Base-by-base conservation (phyloP, 768 basidiomycete species). In the Lanmaoa pseudosensibilis region DNA sequence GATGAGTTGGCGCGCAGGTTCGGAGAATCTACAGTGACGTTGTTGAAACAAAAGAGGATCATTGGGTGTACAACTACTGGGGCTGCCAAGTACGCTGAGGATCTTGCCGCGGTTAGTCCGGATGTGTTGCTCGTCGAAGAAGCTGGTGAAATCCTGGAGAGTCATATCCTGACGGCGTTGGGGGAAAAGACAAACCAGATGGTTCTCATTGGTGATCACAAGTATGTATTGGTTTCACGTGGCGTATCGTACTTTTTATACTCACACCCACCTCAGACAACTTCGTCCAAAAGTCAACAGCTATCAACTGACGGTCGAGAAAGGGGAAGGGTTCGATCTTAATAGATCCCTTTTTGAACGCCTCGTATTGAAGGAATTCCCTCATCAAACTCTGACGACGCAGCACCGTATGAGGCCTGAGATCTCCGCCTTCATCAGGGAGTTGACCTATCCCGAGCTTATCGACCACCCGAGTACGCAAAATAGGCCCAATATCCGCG, bases 381-480 rank as follows among this genome's bases (percentile, higher is more conserved):
- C 87, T 3, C 88, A 89, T 62, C 63, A 72, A 54, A 83, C 78
- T 0, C 75, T 90, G 16, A 60, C 65, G 1, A 66, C 77, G 38
- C 87, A 90, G 55, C 87, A 90, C 61, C 82, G 87, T 7, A 89
- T 89, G 87, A 74, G 87, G 3, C 88, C 87, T 0, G 87, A 88
- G 62, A 88, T 89, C n/a, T 86, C 88, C 10, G 65, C 77, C 0
- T 75, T 88, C 30, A 76, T 90, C 39, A 79, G 87, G 13, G 60
- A 74, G 15, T 74, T 90, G 19, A 89, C 87, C 0, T 89, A 90
- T 59, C 85, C 84, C 0, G 83, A 86, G 32, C 81, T 90, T n/a
- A 51, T 73, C 1, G 87, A 90, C 62, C 84, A 83, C 1, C 61
- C 74, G 0, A 67, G 52, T 2, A 88, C 88, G 0, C 44, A 62